A percentile compares a stretch with the other conserved stretches of the same genome.
These are phyloP conservation scores for Podospora bellae-mahoneyi DNA, from an alignment of 495 filamentous ascomycete genomes.

Conservation along the genomic window DNA sequence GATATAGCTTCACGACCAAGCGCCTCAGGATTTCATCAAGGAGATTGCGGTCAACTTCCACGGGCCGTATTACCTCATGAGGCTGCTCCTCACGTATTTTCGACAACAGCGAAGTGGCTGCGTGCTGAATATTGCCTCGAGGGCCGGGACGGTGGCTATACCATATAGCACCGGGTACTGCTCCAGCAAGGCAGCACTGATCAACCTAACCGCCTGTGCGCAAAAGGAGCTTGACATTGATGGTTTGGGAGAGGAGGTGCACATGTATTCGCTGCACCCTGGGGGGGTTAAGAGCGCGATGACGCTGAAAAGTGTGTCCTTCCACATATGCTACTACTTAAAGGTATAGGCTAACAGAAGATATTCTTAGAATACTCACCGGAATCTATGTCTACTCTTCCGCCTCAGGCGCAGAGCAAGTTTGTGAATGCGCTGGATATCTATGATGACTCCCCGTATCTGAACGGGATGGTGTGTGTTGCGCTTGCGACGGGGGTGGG, in stretches of 20 bases:
- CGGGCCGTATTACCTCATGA: slow-evolving; percentile 42
- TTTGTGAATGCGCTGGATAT: slow-evolving; percentile 28
- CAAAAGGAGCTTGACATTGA: slow-evolving; percentile 36
- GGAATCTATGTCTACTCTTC: slow-evolving; percentile 24
- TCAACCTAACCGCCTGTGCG: slow-evolving; percentile 35
- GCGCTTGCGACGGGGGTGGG: slow-evolving; percentile 31
- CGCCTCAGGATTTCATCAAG: slow-evolving; percentile 47
- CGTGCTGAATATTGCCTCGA: slow-evolving; percentile 36
- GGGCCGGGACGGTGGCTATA: slow-evolving; percentile 32
- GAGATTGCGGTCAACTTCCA: slow-evolving; percentile 58
- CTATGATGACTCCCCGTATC: slow-evolving; percentile 36
- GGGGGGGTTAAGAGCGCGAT: slow-evolving; percentile 36
- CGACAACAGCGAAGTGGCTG: slow-evolving; percentile 26
- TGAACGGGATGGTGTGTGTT: slow-evolving; percentile 38
- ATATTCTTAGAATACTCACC: slow-evolving; percentile 17
- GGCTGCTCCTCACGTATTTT: slow-evolving; percentile 30
- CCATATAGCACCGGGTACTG: slow-evolving; percentile 36
- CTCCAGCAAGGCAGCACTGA: slow-evolving; percentile 36
- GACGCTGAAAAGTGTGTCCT: slow-evolving; percentile 29
- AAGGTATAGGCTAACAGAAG: neutral
- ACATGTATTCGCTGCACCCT: slow-evolving; percentile 35
- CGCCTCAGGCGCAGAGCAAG: slow-evolving; percentile 14
- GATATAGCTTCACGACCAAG: slow-evolving; percentile 27
- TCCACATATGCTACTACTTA: neutral
- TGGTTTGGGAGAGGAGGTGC: slow-evolving; percentile 25